Conservation (phyloP, 495 filamentous ascomycete species). For the Delitschia confertaspora region DNA sequence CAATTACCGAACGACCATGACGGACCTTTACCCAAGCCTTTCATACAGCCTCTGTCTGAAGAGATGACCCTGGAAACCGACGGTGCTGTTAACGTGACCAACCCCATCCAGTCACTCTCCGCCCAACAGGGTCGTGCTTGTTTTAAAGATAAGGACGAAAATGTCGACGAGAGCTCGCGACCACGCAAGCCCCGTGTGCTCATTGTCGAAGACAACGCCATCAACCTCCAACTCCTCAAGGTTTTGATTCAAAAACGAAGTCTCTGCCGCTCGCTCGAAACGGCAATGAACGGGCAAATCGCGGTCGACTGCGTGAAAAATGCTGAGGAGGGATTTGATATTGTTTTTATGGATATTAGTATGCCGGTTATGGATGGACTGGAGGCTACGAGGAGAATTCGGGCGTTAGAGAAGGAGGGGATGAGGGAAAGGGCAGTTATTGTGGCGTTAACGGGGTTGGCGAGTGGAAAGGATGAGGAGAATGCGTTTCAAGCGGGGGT, state of each 20-base stretch:
- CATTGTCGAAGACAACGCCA: slow-evolving; percentile 26
- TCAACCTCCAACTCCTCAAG: slow-evolving; percentile 25
- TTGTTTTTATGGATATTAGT: slow-evolving; percentile 30
- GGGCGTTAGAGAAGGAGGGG: slow-evolving; percentile 12
- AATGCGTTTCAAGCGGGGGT: slow-evolving; percentile 10
- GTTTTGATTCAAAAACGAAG: slow-evolving; percentile 20
- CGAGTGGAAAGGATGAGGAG: slow-evolving; percentile 4
- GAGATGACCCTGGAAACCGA: too few relatives aligned
- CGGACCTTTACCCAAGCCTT: too few relatives aligned
- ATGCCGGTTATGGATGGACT: slow-evolving; percentile 27
- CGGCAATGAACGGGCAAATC: too few relatives aligned
- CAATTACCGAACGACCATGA: too few relatives aligned
- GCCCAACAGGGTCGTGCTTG: too few relatives aligned
- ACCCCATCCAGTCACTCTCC: too few relatives aligned
- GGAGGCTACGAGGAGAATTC: slow-evolving; percentile 20
- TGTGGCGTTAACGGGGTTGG: slow-evolving; percentile 23
- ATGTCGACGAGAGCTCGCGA: too few relatives aligned
- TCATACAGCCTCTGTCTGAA: too few relatives aligned
- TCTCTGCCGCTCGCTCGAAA: too few relatives aligned
- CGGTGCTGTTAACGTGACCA: too few relatives aligned
- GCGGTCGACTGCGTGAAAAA: too few relatives aligned
- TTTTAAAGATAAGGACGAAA: too few relatives aligned
- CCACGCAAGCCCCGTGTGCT: slow-evolving; percentile 26
- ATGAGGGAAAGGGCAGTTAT: slow-evolving; percentile 4
- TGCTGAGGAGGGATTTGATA: slow-evolving; percentile 18